These are phyloP conservation scores for Colletotrichum sp. DNA, from an alignment of 2,329 filamentous ascomycete genomes.

Conservation along the genomic window DNA sequence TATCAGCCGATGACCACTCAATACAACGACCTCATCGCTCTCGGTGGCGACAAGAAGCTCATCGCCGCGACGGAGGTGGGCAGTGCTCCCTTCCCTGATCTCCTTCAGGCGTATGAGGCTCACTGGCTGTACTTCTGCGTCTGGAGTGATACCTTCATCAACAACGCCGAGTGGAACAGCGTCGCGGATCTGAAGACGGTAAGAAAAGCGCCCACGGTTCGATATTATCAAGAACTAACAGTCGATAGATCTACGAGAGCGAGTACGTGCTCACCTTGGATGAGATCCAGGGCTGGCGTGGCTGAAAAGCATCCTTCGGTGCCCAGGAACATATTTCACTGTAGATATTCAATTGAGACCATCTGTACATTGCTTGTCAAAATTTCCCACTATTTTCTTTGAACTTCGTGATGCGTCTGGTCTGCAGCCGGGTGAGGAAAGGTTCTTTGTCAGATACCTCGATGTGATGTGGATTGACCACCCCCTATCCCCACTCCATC, in stretches of 20 bases:
- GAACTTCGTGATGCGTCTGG: neutral
- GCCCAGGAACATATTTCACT: neutral
- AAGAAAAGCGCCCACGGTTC: neutral
- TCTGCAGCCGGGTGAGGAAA: neutral
- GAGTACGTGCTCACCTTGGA: slow-evolving; percentile 38
- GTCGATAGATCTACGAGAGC: slow-evolving; percentile 30
- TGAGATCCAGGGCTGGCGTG: slow-evolving; percentile 37
- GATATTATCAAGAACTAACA: neutral
- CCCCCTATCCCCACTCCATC: neutral
- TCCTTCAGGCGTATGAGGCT: slow-evolving; percentile 46
- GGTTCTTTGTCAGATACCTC: neutral
- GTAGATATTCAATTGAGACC: neutral
- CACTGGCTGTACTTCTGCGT: slow-evolving; percentile 54
- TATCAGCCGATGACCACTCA: slow-evolving; percentile 43
- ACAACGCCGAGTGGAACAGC: slow-evolving; percentile 44
- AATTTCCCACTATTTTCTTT: neutral
- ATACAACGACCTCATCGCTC: slow-evolving; percentile 46
- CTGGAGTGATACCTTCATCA: slow-evolving; percentile 49
- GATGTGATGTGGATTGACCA: neutral
- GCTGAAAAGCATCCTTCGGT: neutral
- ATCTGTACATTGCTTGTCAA: neutral
- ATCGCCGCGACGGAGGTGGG: slow-evolving; percentile 53
- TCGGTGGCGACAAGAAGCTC: slow-evolving; percentile 51
- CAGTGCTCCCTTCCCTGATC: slow-evolving; percentile 45
- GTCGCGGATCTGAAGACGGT: slow-evolving; percentile 42